Evolutionary conservation across 257 asterid genomes (phyloP).

Genomic region (Knoxia roxburghii): DNA sequence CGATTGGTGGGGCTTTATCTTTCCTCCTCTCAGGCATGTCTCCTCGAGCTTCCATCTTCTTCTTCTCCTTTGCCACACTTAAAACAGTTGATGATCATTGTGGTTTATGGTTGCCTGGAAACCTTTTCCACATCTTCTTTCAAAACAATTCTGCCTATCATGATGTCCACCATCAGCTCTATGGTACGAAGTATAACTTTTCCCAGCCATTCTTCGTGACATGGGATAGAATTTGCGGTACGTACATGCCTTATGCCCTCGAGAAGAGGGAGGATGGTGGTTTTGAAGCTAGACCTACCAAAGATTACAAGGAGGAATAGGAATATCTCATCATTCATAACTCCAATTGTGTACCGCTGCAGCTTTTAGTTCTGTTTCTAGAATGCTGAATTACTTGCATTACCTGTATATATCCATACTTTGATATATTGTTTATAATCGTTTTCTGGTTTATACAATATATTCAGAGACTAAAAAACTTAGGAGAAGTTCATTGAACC

Average conservation of each 20-base stretch:
- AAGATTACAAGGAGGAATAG: constrained; percentile 59
- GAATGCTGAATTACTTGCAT: constrained; percentile 27
- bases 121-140: constrained; percentile 65
- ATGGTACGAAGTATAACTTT: constrained; percentile 73
- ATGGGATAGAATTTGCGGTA: constrained; percentile 81
- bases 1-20: constrained; percentile 76
- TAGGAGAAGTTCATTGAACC: constrained; percentile 8
- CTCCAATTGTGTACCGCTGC: constrained; percentile 31
- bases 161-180: constrained; percentile 86
- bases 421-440: constrained; percentile 37
- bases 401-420: constrained; percentile 34
- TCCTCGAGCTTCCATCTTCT: constrained; percentile 77
- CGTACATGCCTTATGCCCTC: constrained; percentile 81
- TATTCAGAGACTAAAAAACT: constrained; percentile 24
- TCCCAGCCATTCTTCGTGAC: constrained; percentile 93
- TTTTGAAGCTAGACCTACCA: constrained; percentile 64
- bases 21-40: constrained; percentile 92
- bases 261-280: constrained; percentile 72
- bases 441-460: constrained; percentile 14
- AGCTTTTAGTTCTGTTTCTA: constrained; percentile 10
- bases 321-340: constrained; percentile 13
- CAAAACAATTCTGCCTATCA: constrained; percentile 86
- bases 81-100: constrained; percentile 94
- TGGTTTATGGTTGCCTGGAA: constrained; percentile 89
- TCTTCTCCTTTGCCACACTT: constrained; percentile 84